Percentiles rank a stretch among this genome's conserved stretches.
These are phyloP conservation scores for Spiromastix sp. DNA, from an alignment of 2,329 filamentous ascomycete genomes.

Conservation along the genomic window DNA sequence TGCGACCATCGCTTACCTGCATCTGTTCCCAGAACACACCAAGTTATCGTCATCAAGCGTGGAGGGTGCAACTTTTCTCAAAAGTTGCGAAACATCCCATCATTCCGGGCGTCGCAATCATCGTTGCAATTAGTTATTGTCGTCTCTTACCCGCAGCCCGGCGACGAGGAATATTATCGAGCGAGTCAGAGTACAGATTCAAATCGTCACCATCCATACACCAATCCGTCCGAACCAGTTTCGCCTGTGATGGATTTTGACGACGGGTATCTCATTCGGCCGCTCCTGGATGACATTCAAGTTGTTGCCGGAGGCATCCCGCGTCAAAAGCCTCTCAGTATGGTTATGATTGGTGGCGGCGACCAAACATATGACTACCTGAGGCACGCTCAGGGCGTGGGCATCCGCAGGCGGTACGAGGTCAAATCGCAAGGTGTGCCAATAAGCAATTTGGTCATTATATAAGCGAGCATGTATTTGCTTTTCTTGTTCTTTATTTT, in stretches of 20 bases:
- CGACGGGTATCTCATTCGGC: slow-evolving; percentile 43
- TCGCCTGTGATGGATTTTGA: slow-evolving; percentile 24
- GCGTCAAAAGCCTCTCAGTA: slow-evolving; percentile 61
- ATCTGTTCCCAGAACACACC: slow-evolving; percentile 45
- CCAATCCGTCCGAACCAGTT: too few relatives aligned
- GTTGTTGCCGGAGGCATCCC: slow-evolving; percentile 58
- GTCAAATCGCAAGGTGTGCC: slow-evolving; percentile 70
- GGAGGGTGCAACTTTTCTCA: slow-evolving; percentile 75
- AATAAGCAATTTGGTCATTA: slow-evolving; percentile 68
- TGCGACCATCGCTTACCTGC: slow-evolving; percentile 44
- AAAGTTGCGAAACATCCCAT: slow-evolving; percentile 78
- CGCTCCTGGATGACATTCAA: slow-evolving; percentile 67
- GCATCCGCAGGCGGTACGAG: slow-evolving; percentile 66
- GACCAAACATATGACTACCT: slow-evolving; percentile 56
- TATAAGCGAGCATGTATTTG: too few relatives aligned
- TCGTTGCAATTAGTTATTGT: slow-evolving; percentile 62
- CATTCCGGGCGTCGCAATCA: slow-evolving; percentile 50
- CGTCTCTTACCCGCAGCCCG: slow-evolving; percentile 29
- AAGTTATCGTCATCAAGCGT: slow-evolving; percentile 71
- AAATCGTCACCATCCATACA: slow-evolving; percentile 13
- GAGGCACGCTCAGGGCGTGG: slow-evolving; percentile 53
- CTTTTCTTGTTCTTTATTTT: too few relatives aligned
- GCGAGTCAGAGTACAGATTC: slow-evolving; percentile 9
- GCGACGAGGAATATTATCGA: slow-evolving; percentile 11
- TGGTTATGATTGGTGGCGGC: slow-evolving; percentile 73